Base-by-base conservation (phyloP, 2,329 filamentous ascomycete genomes). In the Diplodia seriata region DNA sequence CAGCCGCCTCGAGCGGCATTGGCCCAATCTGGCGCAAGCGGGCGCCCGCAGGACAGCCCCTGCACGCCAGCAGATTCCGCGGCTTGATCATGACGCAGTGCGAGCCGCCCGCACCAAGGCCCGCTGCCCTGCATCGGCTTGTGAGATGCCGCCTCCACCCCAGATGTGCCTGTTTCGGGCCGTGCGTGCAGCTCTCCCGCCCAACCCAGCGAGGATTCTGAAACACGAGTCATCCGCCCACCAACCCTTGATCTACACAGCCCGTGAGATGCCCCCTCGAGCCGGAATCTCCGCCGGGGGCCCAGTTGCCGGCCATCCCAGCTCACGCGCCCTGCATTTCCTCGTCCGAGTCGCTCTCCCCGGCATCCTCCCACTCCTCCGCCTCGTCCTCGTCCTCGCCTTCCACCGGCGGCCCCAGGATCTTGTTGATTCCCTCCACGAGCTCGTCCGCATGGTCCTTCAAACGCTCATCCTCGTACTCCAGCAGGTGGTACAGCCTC, bases 401-500 rank as follows among this genome's bases (percentile, higher is more conserved):
- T 23, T 78, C 78, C 1, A 74, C 75, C 51, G 79, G 76, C 23
- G 81, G 79, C 29, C 82, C 83, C 57, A 85, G 73, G 14, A 79
- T 75, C 68, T 76, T 74, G 71, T 83, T 79, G 54, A 85, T 74
- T 43, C 74, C 76, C 57, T 83, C 81, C 53, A 93, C 80, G 54
- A 96, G 83, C 81, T 95, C 91, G 69, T 85, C 82, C 0, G 91
- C 89, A 76, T 96, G 92, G 69, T 91, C 88, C 63, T 89, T 88
- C 31, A 96, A 82, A 71, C 90, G 84, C 69, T 93, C 90, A 72
- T 96, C 92, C 77, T 96, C 94, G 76, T 97, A 98, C 64, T 94
- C 89, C 73, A 95, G 86, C 73, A 86, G 76, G 49, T 87, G 82
- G 77, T 92, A 98, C n/a, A 97, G 85, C 75, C 89, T 89, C 71